Conservation (phyloP, 1,139 yeast genomes). For the Diutina catenulata region DNA sequence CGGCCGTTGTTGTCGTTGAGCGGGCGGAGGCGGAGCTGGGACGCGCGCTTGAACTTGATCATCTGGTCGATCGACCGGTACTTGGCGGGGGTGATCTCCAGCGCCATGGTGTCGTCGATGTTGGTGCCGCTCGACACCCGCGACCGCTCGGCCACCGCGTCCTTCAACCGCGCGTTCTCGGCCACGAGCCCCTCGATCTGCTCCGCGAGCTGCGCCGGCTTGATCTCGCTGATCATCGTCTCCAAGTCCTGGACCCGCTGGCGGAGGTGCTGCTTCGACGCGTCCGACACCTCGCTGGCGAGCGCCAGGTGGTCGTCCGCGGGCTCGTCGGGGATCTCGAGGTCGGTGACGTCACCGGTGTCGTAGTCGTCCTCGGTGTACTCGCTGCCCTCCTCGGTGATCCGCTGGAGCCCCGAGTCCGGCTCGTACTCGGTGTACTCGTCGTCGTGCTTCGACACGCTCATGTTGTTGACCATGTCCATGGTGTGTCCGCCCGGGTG, state of each 20-base stretch:
- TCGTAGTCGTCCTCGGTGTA: background rate
- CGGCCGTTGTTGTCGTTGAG: background rate
- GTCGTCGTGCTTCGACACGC: background rate
- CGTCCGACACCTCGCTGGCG: background rate
- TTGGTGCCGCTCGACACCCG: background rate
- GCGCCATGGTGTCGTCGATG: background rate
- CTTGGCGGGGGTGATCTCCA: background rate
- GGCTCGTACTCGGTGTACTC: slow-evolving; percentile 2
- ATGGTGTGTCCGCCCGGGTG: background rate
- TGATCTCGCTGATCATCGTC: background rate
- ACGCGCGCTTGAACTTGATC: background rate
- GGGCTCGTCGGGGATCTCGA: no score
- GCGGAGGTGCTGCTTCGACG: background rate
- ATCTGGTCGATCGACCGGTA: background rate
- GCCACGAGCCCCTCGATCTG: background rate
- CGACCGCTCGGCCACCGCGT: background rate
- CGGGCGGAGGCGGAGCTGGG: background rate
- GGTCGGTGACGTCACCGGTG: no score
- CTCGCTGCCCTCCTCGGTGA: background rate
- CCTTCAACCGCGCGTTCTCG: background rate
- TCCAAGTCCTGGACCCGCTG: background rate
- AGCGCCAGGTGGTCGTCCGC: background rate
- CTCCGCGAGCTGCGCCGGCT: background rate
- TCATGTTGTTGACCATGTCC: slow-evolving; percentile 3
- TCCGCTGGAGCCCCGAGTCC: background rate